Evolutionary conservation across 805 yeast species (phyloP).

Genomic region (Sugiyamaella qingdaonensis): DNA sequence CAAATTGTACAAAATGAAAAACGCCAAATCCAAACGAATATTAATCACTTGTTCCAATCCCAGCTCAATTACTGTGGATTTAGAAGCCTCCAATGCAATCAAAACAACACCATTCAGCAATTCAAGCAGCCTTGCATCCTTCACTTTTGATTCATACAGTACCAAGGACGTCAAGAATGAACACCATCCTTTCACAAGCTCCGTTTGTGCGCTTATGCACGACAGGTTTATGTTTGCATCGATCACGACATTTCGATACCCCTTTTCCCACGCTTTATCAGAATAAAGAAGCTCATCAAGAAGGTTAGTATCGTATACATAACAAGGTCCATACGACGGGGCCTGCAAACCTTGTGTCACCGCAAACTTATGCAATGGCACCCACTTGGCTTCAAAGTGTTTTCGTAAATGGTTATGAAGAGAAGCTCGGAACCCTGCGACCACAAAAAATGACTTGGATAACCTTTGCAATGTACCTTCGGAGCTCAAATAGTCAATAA

Average conservation of each 20-base stretch:
- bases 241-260: slow-evolving; percentile 47
- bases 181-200: slow-evolving; percentile 72
- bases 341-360: slow-evolving; percentile 44
- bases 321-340: slow-evolving; percentile 47
- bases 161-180: slow-evolving; percentile 64
- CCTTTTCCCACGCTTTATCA: slow-evolving; percentile 43
- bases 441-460: slow-evolving; percentile 37
- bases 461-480: slow-evolving; percentile 16
- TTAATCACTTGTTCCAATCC: slow-evolving; percentile 40
- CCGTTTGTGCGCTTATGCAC: slow-evolving; percentile 58
- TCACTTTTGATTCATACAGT: slow-evolving; percentile 33
- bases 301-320: slow-evolving; percentile 55
- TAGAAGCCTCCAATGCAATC: slow-evolving; percentile 48
- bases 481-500: slow-evolving; percentile 27
- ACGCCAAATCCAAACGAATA: slow-evolving; percentile 61
- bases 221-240: slow-evolving; percentile 62
- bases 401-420: slow-evolving; percentile 44
- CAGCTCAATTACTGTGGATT: slow-evolving; percentile 48
- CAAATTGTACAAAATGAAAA: slow-evolving; percentile 39
- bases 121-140: slow-evolving; percentile 12
- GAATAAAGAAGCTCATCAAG: slow-evolving; percentile 56
- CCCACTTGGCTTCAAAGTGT: slow-evolving; percentile 47
- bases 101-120: slow-evolving; percentile 36
- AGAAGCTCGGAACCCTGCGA: slow-evolving; percentile 44
- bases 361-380: slow-evolving; percentile 43